Percentiles rank a stretch among this genome's conserved stretches.
Evolutionary conservation across 768 basidiomycete genomes (phyloP).

Genomic region (Heimioporus sp.): DNA sequence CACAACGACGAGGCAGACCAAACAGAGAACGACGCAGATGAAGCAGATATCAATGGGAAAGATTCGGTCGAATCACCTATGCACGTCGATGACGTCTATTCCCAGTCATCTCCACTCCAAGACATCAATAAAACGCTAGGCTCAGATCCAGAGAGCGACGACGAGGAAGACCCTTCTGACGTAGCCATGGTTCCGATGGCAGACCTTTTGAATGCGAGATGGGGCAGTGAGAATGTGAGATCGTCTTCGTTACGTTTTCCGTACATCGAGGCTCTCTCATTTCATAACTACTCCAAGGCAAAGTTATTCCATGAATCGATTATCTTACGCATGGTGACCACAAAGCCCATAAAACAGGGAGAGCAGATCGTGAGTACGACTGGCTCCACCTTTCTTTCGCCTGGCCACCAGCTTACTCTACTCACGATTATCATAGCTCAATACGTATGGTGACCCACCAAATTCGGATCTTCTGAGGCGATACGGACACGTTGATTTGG

Average conservation of each 20-base stretch:
- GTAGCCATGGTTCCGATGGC: conserved; percentile 96
- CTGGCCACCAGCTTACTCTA: not conserved
- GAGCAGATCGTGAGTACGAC: conserved; percentile 77
- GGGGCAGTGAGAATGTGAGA: conserved; percentile 78
- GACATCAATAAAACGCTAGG: conserved; percentile 30
- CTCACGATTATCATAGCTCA: conserved; percentile 56
- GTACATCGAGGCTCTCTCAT: not conserved
- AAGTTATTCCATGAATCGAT: conserved; percentile 79
- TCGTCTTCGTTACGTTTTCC: not conserved
- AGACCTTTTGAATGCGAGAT: conserved; percentile 91
- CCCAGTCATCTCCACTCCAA: conserved; percentile 2
- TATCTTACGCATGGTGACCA: conserved; percentile 76
- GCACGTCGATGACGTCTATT: conserved; percentile 28
- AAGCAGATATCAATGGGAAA: conserved; percentile 28
- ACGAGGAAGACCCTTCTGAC: conserved; percentile 57
- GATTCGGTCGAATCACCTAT: conserved; percentile 22
- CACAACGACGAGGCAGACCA: conserved; percentile 30
- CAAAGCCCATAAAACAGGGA: conserved; percentile 66
- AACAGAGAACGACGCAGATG: conserved; percentile 30
- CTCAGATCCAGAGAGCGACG: conserved; percentile 41
- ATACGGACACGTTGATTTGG: conserved; percentile 88
- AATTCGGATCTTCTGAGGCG: conserved; percentile 92
- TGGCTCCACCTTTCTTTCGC: not conserved
- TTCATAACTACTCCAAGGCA: conserved; percentile 47
- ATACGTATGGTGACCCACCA: conserved; percentile 92